Evolutionary conservation across 164 flowering plant genomes (phyloP), one percentile per base, ranked within the genome.

Genomic region (Annona cherimola): DNA sequence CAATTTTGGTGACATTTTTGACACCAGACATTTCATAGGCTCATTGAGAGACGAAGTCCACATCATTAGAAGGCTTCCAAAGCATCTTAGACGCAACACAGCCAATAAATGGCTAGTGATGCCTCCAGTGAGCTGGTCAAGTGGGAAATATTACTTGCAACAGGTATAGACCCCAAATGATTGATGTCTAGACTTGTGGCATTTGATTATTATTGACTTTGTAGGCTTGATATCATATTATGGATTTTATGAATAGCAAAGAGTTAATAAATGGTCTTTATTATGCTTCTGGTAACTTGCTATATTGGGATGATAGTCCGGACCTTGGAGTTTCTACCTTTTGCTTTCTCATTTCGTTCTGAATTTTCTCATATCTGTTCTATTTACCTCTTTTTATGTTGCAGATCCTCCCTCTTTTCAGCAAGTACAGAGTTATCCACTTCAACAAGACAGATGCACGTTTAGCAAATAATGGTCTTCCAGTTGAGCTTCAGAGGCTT

Each of bases 71-170:
- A 84, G 97, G 79, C 78, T 95, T 68, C 99, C 99, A 9, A 93
- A 90, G 81, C 85, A 73, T 75, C 81, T 81, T 63, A 79, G 44
- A 45, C 81, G 81, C 68, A 85, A 86, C 74, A 75, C 78, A 81
- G 91, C 87, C 62, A 77, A 71, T 71, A 77, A 82, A 45, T 81
- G 81, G 63, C 80, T 87, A 45, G 82, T 70, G 74, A 90, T 93
- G 99, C 88, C 93, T 66, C 98, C 99, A 20, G 88, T 95, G 67
- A 95, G 99, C 89, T 95, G 99, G 98, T 95, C 99, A 62, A 90
- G 78, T 81, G 98, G 91, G 69, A 86, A 81, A 41, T 95, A 95
- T 77, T 95, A 95, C 76, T 76, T 90, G 80, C 78, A 90, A 69
- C 97, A 93, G 97, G 99, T 95, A 63, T 73, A 35, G 44, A 41